phyloP scores from a whole-genome alignment of 331 rosid genomes.

The Telfairia occidentalis region DNA sequence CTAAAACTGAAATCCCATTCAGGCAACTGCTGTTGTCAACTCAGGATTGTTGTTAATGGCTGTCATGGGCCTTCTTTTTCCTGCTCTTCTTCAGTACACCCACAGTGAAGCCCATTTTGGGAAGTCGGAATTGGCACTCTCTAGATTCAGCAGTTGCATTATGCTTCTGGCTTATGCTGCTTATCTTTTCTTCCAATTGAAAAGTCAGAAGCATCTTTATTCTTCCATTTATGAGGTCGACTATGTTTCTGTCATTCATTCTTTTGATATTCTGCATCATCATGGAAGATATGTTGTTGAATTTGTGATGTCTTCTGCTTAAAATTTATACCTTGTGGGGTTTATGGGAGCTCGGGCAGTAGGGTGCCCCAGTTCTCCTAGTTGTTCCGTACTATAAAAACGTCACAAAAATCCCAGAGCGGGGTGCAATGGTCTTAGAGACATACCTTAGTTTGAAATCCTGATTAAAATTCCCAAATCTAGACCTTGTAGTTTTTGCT shows the following conservation, averaged over 20 bases:
- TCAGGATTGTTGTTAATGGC: slow-evolving; percentile 79
- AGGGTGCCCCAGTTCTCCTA: not conserved
- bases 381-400: not conserved
- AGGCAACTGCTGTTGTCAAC: slow-evolving; percentile 62
- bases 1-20: slow-evolving; percentile 20
- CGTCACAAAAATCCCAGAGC: not conserved
- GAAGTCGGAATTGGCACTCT: slow-evolving; percentile 70
- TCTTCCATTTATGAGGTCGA: slow-evolving; percentile 44
- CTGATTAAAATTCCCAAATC: not conserved
- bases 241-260: not conserved
- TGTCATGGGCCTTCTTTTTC: slow-evolving; percentile 71
- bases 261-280: not conserved
- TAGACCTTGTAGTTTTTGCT: not conserved
- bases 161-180: slow-evolving; percentile 82
- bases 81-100: slow-evolving; percentile 70
- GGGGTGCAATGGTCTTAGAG: not conserved
- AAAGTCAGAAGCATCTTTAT: slow-evolving; percentile 35
- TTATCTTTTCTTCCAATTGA: slow-evolving; percentile 66
- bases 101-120: slow-evolving; percentile 57
- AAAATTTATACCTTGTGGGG: not conserved
- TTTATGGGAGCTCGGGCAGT: not conserved
- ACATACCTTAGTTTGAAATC: not conserved
- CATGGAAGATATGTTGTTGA: not conserved
- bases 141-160: slow-evolving; percentile 88
- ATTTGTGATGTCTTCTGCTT: not conserved